Base-by-base conservation (phyloP, 306 rosid species). In the Begonia fuchsioides region DNA sequence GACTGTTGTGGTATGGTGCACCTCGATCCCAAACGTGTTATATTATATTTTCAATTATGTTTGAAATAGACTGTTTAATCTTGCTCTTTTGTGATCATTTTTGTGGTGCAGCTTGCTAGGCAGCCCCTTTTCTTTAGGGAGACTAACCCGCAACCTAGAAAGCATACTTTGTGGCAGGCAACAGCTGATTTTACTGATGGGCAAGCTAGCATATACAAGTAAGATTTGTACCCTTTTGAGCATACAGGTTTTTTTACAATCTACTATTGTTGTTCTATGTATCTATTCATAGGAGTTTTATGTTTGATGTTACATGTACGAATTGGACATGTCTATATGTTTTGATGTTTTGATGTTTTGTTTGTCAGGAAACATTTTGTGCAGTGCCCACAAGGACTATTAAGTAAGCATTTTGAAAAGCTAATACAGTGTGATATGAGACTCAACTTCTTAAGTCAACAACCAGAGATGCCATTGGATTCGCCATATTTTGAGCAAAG, bases 91-190 rank as follows among this genome's bases (percentile, higher is more conserved):
- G 43, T 57, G 66, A 46, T 41, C 39, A 26, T 46, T 45, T 68
- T 35, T 59, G 32, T 52, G 17, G 35, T 76, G 61, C 80, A 86
- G 95, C 73, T 86, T 52, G 75, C 93, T 44, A 72, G 93, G 61
- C 88, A 71, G 46, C 95, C 95, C 16, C 86, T 86, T 64, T 86
- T 86, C 81, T 86, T 86, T 72, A 73, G 76, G 72, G 95, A 86
- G 70, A 81, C 86, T 52, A 86, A 81, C 64, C 95, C 95, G 60
- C 95, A 86, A 57, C 95, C 95, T 32, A 73, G 93, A 72, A 86
- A 81, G 59, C 95, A 86, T 57, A 86, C 95, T 20, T 52, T 86
- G 39, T 86, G 95, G 95, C 88, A 86, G 64, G 79, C 88, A 51
- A 72, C 93, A 10, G 64, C 88, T 8, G 95, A 86, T 68, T 86